These are phyloP conservation scores for Boletus rubroflammeus DNA, from an alignment of 768 basidiomycete species.

Conservation along the genomic window DNA sequence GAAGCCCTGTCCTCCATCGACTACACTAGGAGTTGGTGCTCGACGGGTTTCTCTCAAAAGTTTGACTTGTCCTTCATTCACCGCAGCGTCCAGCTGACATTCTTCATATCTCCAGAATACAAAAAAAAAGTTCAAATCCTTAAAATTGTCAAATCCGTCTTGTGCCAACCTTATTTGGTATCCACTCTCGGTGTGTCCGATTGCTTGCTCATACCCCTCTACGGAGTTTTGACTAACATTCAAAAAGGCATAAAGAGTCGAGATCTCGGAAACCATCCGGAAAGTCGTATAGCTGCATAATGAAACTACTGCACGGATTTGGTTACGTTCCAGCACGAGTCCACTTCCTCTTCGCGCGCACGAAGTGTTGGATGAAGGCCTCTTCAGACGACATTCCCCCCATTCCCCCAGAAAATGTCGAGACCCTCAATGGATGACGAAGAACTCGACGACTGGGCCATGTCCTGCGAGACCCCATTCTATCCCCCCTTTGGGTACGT, in stretches of 20 bases:
- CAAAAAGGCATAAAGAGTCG: neutral
- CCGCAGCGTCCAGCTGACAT: neutral
- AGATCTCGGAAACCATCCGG: neutral
- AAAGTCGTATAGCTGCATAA: neutral
- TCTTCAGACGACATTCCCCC: neutral
- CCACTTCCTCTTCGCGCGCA: too few relatives aligned
- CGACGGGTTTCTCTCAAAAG: neutral
- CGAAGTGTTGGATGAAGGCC: neutral
- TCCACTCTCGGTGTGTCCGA: neutral
- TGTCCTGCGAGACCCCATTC: neutral
- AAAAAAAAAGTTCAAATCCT: neutral
- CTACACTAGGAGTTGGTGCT: neutral
- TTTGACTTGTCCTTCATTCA: neutral
- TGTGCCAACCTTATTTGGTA: neutral
- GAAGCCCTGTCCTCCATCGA: neutral
- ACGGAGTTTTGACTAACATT: neutral
- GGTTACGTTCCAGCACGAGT: neutral
- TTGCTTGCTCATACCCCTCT: neutral
- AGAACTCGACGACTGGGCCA: neutral
- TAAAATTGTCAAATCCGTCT: neutral
- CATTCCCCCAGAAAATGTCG: neutral
- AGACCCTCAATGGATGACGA: neutral
- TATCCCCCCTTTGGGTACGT: neutral
- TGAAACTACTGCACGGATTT: neutral
- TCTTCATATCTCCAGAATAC: neutral